Percentiles rank a stretch among this genome's conserved stretches.
phyloP scores from a whole-genome alignment of 306 rosid species.

The Fragaria iinumae region DNA sequence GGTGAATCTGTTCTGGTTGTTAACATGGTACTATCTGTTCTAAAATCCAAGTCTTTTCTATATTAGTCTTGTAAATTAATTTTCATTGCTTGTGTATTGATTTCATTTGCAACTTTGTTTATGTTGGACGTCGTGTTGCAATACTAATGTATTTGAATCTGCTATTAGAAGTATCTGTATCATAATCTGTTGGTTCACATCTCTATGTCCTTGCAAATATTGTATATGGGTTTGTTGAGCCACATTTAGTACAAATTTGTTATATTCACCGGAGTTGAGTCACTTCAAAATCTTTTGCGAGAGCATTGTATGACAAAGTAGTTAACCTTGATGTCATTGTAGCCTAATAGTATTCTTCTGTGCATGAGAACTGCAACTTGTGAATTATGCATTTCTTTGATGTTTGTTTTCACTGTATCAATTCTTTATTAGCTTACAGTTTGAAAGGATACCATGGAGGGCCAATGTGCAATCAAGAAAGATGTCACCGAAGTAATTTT shows the following conservation, averaged over 20 bases:
- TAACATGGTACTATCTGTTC: background rate
- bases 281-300: background rate
- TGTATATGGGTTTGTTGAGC: background rate
- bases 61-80: background rate
- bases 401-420: background rate
- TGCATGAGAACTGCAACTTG: background rate
- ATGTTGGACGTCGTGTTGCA: background rate
- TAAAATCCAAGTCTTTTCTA: background rate
- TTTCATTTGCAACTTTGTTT: background rate
- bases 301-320: background rate
- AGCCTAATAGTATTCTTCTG: too few relatives aligned
- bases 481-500: slow-evolving; percentile 66
- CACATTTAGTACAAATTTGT: background rate
- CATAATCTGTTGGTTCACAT: background rate
- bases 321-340: background rate
- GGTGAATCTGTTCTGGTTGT: background rate
- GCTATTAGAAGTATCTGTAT: background rate
- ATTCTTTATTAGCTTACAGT: slow-evolving; percentile 10
- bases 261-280: background rate
- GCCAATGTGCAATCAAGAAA: slow-evolving; percentile 56
- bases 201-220: background rate
- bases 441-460: slow-evolving; percentile 42
- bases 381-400: background rate
- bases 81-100: background rate
- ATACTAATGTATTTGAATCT: background rate